A percentile compares a stretch with the other conserved stretches of the same genome.
These are phyloP conservation scores for Cymbomonas tetramitiformis DNA, from an alignment of 139 green algal species.

Conservation along the genomic window DNA sequence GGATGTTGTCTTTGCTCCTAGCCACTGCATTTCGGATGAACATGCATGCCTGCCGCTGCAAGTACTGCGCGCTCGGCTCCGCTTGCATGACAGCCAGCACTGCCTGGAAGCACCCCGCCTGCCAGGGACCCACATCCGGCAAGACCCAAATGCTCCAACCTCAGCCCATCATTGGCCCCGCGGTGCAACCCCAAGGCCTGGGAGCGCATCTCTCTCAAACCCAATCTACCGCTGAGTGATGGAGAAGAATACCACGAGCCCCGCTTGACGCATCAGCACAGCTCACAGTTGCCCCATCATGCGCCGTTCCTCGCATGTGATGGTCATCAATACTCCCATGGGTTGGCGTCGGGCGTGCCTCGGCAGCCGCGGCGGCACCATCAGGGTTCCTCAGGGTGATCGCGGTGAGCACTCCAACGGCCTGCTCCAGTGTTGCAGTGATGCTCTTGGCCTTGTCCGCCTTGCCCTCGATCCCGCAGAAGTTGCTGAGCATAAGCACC, in stretches of 20 bases:
- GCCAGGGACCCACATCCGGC: too few relatives aligned
- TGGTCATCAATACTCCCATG: too few relatives aligned
- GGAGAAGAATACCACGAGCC: too few relatives aligned
- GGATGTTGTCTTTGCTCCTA: conserved; percentile 1
- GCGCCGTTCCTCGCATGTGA: too few relatives aligned
- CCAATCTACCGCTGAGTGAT: too few relatives aligned
- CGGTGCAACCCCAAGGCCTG: too few relatives aligned
- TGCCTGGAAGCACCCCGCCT: too few relatives aligned
- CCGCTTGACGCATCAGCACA: too few relatives aligned
- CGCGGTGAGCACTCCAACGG: conserved; percentile 51
- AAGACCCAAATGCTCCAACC: too few relatives aligned
- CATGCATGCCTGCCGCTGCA: conserved; percentile 6
- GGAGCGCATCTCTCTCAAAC: too few relatives aligned
- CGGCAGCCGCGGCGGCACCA: conserved; percentile 25
- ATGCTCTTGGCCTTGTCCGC: background rate
- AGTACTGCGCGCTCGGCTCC: background rate
- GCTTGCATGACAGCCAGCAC: background rate
- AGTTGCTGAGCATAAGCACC: conserved; percentile 5
- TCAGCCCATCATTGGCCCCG: too few relatives aligned
- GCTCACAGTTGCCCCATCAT: too few relatives aligned
- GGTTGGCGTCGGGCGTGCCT: conserved; percentile 30
- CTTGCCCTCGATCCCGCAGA: background rate
- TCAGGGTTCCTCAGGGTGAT: conserved; percentile 57
- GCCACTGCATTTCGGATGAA: background rate
- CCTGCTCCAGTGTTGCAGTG: conserved; percentile 35